phyloP scores from a whole-genome alignment of 2,329 filamentous ascomycete genomes.

The Monosporascus ibericus region DNA sequence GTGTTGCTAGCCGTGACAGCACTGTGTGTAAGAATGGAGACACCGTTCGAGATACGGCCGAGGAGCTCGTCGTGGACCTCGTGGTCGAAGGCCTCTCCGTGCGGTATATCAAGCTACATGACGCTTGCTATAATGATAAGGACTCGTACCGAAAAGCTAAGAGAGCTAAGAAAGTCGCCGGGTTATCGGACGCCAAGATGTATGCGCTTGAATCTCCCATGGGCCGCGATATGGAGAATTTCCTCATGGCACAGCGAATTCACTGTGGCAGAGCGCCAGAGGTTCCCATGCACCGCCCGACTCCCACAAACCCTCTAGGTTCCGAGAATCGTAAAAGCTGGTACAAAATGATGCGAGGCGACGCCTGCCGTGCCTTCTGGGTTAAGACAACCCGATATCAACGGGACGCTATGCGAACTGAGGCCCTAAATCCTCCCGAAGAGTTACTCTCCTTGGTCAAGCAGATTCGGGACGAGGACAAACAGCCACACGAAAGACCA shows the following conservation, averaged over 20 bases:
- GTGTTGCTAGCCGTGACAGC: background rate
- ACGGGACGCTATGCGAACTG: constrained; percentile 2
- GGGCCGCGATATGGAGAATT: constrained; percentile 3
- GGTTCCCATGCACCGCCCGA: constrained; percentile 3
- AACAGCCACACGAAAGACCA: constrained; percentile 1
- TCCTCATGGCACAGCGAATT: constrained; percentile 5
- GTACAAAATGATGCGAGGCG: constrained; percentile 4
- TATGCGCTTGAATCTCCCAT: constrained; percentile 1
- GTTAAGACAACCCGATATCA: constrained; percentile 3
- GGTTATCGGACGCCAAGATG: constrained; percentile 3
- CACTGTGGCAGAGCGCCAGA: constrained; percentile 1
- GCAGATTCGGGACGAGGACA: constrained; percentile 7
- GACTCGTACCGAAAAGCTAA: constrained; percentile 1
- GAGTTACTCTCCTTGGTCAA: constrained; percentile 1
- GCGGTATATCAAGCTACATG: constrained; percentile 1
- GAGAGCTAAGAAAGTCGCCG: constrained; percentile 1
- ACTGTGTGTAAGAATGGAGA: background rate
- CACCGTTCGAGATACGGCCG: background rate
- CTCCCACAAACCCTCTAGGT: background rate
- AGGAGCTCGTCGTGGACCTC: constrained; percentile 1
- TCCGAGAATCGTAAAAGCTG: constrained; percentile 1
- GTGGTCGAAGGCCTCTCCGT: background rate
- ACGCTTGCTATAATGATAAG: constrained; percentile 1
- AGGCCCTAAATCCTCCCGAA: background rate
- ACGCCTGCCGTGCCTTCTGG: constrained; percentile 3